Percentiles rank a stretch among this genome's conserved stretches.
These are phyloP conservation scores for Williopsis jadinii DNA, from an alignment of 1,139 yeast genomes.

Conservation along the genomic window DNA sequence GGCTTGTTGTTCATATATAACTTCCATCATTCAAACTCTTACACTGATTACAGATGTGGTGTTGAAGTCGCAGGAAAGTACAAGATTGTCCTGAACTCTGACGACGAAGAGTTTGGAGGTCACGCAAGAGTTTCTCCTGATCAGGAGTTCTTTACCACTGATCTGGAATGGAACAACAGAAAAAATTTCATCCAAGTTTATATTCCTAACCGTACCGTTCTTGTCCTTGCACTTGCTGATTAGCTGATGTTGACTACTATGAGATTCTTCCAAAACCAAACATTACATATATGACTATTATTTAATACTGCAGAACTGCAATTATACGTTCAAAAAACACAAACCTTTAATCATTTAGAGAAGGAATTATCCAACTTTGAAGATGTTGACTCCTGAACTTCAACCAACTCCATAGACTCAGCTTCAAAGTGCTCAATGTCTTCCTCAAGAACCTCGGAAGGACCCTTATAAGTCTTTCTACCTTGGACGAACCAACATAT, in stretches of 20 bases:
- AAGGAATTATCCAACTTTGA: background rate
- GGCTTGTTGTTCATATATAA: slow-evolving; percentile 82
- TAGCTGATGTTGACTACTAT: background rate
- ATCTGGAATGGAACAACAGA: slow-evolving; percentile 76
- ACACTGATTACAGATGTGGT: slow-evolving; percentile 82
- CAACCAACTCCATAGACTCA: background rate
- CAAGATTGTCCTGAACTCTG: slow-evolving; percentile 68
- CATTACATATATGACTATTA: background rate
- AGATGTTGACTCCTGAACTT: background rate
- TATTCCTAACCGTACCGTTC: slow-evolving; percentile 74
- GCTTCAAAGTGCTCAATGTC: background rate
- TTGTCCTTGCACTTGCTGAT: slow-evolving; percentile 43
- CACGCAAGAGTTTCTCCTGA: slow-evolving; percentile 58
- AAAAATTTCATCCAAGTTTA: slow-evolving; percentile 73
- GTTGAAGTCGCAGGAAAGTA: slow-evolving; percentile 76
- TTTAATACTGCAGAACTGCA: too few relatives aligned
- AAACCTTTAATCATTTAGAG: too few relatives aligned
- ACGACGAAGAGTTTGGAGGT: slow-evolving; percentile 70
- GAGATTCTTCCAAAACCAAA: background rate
- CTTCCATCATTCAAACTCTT: slow-evolving; percentile 81
- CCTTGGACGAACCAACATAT: slow-evolving; percentile 28
- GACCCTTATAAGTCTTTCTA: slow-evolving; percentile 21
- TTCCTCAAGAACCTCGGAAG: slow-evolving; percentile 12
- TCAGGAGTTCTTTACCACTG: slow-evolving; percentile 58
- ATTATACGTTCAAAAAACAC: too few relatives aligned